phyloP scores from a whole-genome alignment of 257 asterid species.

The Fraxinus americana region DNA sequence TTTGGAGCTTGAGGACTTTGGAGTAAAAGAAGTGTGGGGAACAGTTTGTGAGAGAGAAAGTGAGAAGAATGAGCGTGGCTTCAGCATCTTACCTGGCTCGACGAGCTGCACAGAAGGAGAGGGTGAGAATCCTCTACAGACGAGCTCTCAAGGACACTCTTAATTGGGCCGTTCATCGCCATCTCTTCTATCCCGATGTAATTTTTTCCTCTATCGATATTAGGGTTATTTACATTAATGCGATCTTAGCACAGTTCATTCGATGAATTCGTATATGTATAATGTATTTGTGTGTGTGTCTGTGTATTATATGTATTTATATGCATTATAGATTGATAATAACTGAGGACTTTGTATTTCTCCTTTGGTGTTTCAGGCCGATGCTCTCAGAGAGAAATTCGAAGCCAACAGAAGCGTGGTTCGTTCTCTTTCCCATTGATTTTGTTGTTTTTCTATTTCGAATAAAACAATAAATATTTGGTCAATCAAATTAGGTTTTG shows the following conservation, averaged over 20 bases:
- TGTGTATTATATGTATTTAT: neutral
- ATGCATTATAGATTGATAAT: neutral
- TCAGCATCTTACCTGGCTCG: slow-evolving; percentile 77
- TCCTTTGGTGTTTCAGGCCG: slow-evolving; percentile 54
- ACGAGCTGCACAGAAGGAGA: slow-evolving; percentile 95
- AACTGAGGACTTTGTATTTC: neutral
- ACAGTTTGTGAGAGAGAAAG: slow-evolving; percentile 8
- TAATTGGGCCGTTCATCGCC: slow-evolving; percentile 99
- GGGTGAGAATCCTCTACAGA: slow-evolving; percentile 90
- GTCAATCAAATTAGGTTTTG: neutral
- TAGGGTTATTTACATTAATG: slow-evolving; percentile 40
- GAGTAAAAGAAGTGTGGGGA: neutral
- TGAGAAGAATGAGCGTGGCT: slow-evolving; percentile 59
- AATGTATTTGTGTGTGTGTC: neutral
- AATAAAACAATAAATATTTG: neutral
- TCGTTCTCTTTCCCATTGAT: slow-evolving; percentile 25
- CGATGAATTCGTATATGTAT: neutral
- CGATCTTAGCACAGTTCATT: slow-evolving; percentile 30
- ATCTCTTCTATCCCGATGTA: slow-evolving; percentile 90
- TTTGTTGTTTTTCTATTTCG: neutral
- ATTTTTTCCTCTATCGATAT: slow-evolving; percentile 22
- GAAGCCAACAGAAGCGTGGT: slow-evolving; percentile 83
- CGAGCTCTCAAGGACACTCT: slow-evolving; percentile 95
- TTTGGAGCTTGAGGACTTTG: neutral
- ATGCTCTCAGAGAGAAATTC: slow-evolving; percentile 75